phyloP scores from a whole-genome alignment of 2,329 filamentous ascomycete species.

The Cercospora canescens region DNA sequence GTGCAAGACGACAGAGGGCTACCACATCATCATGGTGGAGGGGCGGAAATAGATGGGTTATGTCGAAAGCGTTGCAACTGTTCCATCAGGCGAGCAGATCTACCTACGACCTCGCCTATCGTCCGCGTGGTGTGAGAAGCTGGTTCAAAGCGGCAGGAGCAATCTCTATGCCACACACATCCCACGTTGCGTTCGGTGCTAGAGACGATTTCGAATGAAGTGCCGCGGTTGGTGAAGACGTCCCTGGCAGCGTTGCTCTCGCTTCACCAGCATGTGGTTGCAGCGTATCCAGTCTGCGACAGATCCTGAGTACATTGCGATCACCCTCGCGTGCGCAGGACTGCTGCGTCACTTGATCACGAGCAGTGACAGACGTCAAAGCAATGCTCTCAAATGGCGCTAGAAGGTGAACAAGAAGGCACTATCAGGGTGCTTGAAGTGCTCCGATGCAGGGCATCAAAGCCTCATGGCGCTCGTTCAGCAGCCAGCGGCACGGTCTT shows the following conservation, averaged over 20 bases:
- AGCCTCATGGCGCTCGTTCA: not conserved
- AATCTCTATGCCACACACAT: not conserved
- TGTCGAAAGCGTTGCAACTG: not conserved
- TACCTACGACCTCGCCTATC: not conserved
- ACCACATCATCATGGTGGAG: slow-evolving; percentile 80
- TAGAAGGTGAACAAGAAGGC: not conserved
- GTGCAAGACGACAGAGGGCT: slow-evolving; percentile 73
- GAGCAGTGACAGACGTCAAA: not conserved
- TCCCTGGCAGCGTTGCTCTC: not conserved
- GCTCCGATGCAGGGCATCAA: not conserved
- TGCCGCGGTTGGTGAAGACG: not conserved
- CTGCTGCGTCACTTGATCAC: not conserved
- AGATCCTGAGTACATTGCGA: not conserved
- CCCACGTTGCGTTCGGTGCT: not conserved
- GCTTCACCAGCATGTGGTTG: not conserved
- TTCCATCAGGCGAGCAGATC: not conserved
- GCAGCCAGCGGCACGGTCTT: not conserved
- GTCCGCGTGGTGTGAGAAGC: not conserved
- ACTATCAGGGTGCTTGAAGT: not conserved
- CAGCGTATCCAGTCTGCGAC: not conserved
- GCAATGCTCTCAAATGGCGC: not conserved
- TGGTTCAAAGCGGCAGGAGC: not conserved
- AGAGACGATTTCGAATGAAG: not conserved
- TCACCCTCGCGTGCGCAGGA: slow-evolving; percentile 1
- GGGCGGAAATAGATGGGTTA: slow-evolving; percentile 55